Percentiles rank a stretch among this genome's conserved stretches.
phyloP scores from a whole-genome alignment of 2,329 filamentous ascomycete species.

The Colletotrichum plurivorum region DNA sequence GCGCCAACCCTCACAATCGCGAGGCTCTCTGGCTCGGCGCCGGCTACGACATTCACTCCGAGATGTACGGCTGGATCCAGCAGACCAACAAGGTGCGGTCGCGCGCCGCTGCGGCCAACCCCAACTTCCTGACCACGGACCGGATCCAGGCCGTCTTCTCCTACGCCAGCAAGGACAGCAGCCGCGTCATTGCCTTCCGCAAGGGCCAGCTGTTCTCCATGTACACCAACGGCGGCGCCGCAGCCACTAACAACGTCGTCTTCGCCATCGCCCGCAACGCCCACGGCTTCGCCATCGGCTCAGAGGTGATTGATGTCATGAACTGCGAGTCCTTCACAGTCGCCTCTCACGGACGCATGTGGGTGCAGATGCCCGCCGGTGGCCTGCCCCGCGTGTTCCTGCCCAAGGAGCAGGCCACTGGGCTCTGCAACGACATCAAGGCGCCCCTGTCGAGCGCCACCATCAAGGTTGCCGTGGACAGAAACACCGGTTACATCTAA shows the following conservation, averaged over 20 bases:
- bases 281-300: constrained; percentile 51
- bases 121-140: constrained; percentile 29
- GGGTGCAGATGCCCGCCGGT: constrained; percentile 38
- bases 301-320: constrained; percentile 57
- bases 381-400: constrained; percentile 35
- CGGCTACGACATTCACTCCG: constrained; percentile 59
- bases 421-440: constrained; percentile 35
- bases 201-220: constrained; percentile 44
- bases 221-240: constrained; percentile 57
- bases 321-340: constrained; percentile 51
- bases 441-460: constrained; percentile 28
- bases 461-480: constrained; percentile 38
- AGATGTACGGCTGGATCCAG: constrained; percentile 64
- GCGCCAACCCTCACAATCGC: constrained; percentile 64
- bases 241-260: constrained; percentile 48
- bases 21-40: constrained; percentile 70
- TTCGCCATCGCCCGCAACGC: constrained; percentile 52
- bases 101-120: constrained; percentile 21
- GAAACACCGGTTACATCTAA: constrained; percentile 25
- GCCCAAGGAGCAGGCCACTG: constrained; percentile 35
- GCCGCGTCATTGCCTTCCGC: constrained; percentile 37
- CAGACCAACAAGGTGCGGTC: constrained; percentile 64
- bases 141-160: constrained; percentile 34
- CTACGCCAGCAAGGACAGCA: constrained; percentile 25
- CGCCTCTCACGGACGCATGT: constrained; percentile 33